These are phyloP conservation scores for Mycocentrospora acerina DNA, from an alignment of 2,329 filamentous ascomycete genomes.

Conservation along the genomic window DNA sequence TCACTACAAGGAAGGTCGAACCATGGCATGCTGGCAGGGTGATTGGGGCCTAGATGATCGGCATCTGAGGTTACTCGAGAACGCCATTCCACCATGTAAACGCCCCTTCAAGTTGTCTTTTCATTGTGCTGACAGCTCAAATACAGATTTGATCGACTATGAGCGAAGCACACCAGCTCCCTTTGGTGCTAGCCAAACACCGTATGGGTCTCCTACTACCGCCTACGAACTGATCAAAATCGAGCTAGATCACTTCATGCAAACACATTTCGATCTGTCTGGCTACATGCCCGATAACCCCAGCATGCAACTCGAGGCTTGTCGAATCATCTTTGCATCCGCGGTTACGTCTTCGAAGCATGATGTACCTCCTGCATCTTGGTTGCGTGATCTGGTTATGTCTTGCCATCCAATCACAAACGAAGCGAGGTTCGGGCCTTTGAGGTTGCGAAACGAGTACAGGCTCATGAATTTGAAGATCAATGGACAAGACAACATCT, in stretches of 20 bases:
- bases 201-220: slow-evolving; percentile 24
- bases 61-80: slow-evolving; percentile 14
- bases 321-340: slow-evolving; percentile 28
- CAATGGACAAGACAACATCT: slow-evolving; percentile 14
- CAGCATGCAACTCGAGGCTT: slow-evolving; percentile 27
- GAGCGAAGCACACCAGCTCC: slow-evolving; percentile 22
- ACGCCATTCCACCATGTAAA: slow-evolving; percentile 25
- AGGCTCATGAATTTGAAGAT: slow-evolving; percentile 4
- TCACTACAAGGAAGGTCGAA: slow-evolving; percentile 26
- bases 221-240: slow-evolving; percentile 28
- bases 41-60: slow-evolving; percentile 26
- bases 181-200: slow-evolving; percentile 22
- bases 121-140: too few relatives aligned
- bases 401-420: slow-evolving; percentile 17
- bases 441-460: slow-evolving; percentile 17
- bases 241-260: slow-evolving; percentile 25
- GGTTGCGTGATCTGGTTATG: slow-evolving; percentile 29
- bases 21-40: slow-evolving; percentile 29
- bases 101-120: too few relatives aligned
- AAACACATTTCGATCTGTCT: slow-evolving; percentile 20
- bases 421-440: slow-evolving; percentile 22
- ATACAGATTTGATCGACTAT: slow-evolving; percentile 23
- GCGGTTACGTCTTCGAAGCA: slow-evolving; percentile 13
- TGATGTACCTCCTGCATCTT: slow-evolving; percentile 10
- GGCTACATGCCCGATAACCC: slow-evolving; percentile 22